Base-by-base conservation (phyloP, 371 early-diverging fungal genomes). In the Apophysomyces trapeziformis region DNA sequence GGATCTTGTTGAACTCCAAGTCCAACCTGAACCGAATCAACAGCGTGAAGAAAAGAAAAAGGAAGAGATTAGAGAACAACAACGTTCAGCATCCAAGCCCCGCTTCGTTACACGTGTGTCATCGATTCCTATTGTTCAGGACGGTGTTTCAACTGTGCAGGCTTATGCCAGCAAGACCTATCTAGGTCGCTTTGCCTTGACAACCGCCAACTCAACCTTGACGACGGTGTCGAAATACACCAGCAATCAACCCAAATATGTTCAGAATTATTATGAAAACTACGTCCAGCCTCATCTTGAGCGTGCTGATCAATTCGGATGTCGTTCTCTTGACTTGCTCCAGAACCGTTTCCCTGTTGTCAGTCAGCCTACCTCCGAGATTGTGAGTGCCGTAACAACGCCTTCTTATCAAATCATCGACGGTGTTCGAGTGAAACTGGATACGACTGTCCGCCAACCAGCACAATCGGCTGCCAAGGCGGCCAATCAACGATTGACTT, bases 291-390 rank as follows among this genome's bases (percentile, higher is more conserved):
- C 82, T 54, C 87, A 87, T 47, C 68, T 89, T 11, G 78, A 79
- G 57, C 82, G 69, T 26, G 86, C 85, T 7, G 91, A 93, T 70
- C 69, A 78, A 6, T 75, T 89, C 26, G 92, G 89, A n/a, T 80
- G 84, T 58, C 76, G 81, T 57, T 90, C 91, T 1, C 77, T 93
- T 13, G 90, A 91, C 65, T 63, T 82, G 18, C 63, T 93, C 41
- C 87, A 91, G 65, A 60, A 68, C 4, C 81, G 77, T 38, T 82
- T 89, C 73, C 93, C 93, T 7, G 77, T 88, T 32, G 80, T 91
- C 39, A 79, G 69, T 41, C 72, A 86, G 67, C 89, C 88, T 21
- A 87, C 87, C 13, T 66, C 76, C 38, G 87, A 89, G 62, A 82
- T 91, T 39, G 79, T 89, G 35, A 69, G 77, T 43, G 71, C 81